phyloP scores from a whole-genome alignment of 192 early-diverging fungal species.

The Coemansia sp. region DNA sequence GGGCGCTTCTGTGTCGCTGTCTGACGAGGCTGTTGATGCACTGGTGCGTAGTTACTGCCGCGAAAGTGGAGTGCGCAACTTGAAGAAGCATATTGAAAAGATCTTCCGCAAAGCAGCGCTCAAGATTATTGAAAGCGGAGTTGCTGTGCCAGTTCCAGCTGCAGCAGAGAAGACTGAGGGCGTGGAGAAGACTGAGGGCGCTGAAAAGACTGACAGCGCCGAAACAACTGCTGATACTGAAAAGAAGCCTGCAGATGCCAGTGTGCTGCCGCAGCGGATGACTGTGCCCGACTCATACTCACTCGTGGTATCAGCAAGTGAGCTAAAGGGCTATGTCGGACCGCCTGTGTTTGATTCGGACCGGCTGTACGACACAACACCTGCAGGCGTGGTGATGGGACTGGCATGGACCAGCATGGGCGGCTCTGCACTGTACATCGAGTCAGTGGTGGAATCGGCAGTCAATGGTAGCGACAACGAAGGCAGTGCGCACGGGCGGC shows the following conservation, averaged over 20 bases:
- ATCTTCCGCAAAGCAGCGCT: constrained; percentile 96
- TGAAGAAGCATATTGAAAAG: constrained; percentile 99
- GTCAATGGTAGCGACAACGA: constrained; percentile 23
- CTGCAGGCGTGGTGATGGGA: constrained; percentile 96
- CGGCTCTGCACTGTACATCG: constrained; percentile 92
- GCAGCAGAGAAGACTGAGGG: background rate
- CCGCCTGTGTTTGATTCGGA: constrained; percentile 85
- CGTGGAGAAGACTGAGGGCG: background rate
- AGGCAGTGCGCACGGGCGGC: constrained; percentile 44
- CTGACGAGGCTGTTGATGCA: constrained; percentile 73
- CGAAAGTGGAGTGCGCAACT: constrained; percentile 94
- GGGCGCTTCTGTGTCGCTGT: constrained; percentile 66
- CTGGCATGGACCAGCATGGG: constrained; percentile 98
- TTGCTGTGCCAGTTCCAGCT: constrained; percentile 26
- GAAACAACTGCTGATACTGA: background rate
- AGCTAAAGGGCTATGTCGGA: constrained; percentile 92
- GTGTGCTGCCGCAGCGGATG: constrained; percentile 46
- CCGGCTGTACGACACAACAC: constrained; percentile 86
- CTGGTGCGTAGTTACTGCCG: constrained; percentile 92
- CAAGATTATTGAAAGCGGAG: constrained; percentile 72
- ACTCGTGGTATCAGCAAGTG: constrained; percentile 66
- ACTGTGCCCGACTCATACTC: constrained; percentile 56
- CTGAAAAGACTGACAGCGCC: background rate
- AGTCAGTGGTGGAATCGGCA: constrained; percentile 78
- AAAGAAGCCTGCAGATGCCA: background rate